Base-by-base conservation (phyloP, 306 rosid species). In the Medicago arabica region DNA sequence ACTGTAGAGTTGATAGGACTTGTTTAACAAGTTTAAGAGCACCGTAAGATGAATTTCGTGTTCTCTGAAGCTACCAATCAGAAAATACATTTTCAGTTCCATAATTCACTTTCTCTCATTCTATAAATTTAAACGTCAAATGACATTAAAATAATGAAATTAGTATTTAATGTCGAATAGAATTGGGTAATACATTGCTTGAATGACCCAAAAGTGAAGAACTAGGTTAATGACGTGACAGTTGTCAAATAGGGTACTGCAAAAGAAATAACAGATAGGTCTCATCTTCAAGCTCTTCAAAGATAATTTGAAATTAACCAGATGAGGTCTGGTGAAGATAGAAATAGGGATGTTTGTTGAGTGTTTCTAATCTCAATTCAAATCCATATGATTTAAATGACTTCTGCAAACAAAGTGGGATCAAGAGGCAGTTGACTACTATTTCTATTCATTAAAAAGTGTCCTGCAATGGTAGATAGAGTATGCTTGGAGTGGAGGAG, bases 1-100 rank as follows among this genome's bases (percentile, higher is more conserved):
- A 57, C 31, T 57, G n/a, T 15, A 21, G 31, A 57, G 63, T 34
- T 21, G 36, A 21, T 57, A 21, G 36, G n/a, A 19, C 38, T 21
- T 19, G 31, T 58, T 58, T 58, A 23, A 58, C 54, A 15, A 49
- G 7, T 16, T 49, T 14, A 23, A 57, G 62, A 9, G 7, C 6
- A 57, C 36, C 6, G 12, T 58, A 58, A 21, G 12, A 21, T 19
- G n/a, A 19, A 12, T 25, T 28, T 58, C 34, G 21, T 23, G 63
- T 36, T 58, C 36, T 23, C 63, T 58, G 63, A 23, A 23, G 31
- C 38, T 21, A 58, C 63, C 63, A 57, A 57, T 57, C 63, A 57
- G 34, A 21, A 57, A 55, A 58, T 23, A 23, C 4, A 23, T 43
- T 43, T 57, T 58, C 16, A 58, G 36, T 57, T 57, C 36, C 63